These are phyloP conservation scores for Fagopyrum homotropicum DNA, from an alignment of 148 eudicot genomes.

Conservation along the genomic window DNA sequence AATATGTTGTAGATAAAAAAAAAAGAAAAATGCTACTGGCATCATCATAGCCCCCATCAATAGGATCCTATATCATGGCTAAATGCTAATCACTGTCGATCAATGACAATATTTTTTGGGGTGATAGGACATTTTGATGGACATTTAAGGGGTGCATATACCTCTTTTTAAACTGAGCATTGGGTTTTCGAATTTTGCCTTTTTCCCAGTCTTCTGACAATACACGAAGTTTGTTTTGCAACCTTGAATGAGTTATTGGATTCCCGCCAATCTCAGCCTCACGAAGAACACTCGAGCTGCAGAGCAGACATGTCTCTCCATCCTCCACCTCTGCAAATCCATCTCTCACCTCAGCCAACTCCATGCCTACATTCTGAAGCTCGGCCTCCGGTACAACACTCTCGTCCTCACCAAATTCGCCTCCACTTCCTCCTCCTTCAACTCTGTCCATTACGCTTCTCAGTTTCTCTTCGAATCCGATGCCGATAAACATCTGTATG, in stretches of 20 bases:
- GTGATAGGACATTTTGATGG: no score
- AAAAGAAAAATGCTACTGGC: no score
- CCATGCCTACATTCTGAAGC: conserved; percentile 47
- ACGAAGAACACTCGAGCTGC: conserved; percentile 26
- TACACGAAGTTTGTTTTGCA: neutral
- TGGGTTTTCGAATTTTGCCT: no score
- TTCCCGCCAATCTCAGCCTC: conserved; percentile 7
- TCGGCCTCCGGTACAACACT: conserved; percentile 49
- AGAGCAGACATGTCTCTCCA: conserved; percentile 38
- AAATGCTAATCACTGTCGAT: no score
- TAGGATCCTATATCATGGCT: no score
- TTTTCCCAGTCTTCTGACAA: no score
- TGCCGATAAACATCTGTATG: conserved; percentile 27
- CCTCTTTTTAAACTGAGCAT: no score
- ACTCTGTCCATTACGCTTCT: conserved; percentile 36
- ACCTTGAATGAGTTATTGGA: neutral
- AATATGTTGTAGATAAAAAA: no score
- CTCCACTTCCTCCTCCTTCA: conserved; percentile 24
- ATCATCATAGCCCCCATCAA: no score
- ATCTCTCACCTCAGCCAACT: conserved; percentile 35
- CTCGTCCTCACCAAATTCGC: conserved; percentile 58
- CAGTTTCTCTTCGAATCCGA: conserved; percentile 33
- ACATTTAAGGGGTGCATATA: no score
- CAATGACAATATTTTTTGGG: no score
- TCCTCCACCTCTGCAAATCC: conserved; percentile 42